Evolutionary conservation across 2,329 filamentous ascomycete species (phyloP).

Genomic region (Cordyceps farinosa): DNA sequence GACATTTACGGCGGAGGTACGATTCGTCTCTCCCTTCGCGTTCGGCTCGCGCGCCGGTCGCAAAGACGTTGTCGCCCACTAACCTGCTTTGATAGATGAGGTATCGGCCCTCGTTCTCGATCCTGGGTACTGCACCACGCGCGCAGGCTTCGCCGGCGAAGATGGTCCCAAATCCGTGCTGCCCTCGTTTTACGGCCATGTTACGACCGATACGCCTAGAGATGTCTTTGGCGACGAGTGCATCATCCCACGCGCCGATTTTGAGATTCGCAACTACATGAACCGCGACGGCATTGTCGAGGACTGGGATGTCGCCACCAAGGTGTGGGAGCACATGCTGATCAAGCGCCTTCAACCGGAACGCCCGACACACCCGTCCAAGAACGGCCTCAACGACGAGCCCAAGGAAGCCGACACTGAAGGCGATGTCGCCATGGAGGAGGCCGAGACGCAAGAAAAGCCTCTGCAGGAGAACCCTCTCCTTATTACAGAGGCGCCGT

Average conservation of each 20-base stretch:
- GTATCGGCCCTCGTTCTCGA: slow-evolving; percentile 96
- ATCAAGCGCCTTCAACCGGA: slow-evolving; percentile 81
- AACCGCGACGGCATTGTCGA: slow-evolving; percentile 84
- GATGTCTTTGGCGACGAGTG: slow-evolving; percentile 87
- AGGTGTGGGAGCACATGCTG: slow-evolving; percentile 90
- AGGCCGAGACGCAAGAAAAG: slow-evolving; percentile 59
- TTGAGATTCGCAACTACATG: slow-evolving; percentile 92
- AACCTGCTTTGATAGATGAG: slow-evolving; percentile 63
- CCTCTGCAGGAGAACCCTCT: slow-evolving; percentile 84
- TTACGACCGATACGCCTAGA: slow-evolving; percentile 44
- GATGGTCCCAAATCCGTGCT: slow-evolving; percentile 93
- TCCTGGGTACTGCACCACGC: slow-evolving; percentile 84
- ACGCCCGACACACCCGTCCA: slow-evolving; percentile 63
- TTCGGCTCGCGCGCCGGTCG: slow-evolving; percentile 3
- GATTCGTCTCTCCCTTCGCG: slow-evolving; percentile 21
- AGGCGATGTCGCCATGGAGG: slow-evolving; percentile 59
- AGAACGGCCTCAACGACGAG: slow-evolving; percentile 76
- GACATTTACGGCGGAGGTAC: slow-evolving; percentile 63
- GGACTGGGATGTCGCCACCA: slow-evolving; percentile 89
- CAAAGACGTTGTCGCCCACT: slow-evolving; percentile 10
- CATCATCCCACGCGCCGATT: slow-evolving; percentile 68
- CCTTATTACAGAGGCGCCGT: slow-evolving; percentile 89
- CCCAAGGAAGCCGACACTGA: slow-evolving; percentile 56
- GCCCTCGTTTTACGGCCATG: slow-evolving; percentile 79
- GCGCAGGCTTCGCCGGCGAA: slow-evolving; percentile 96